Base-by-base conservation (phyloP, 1,284 basidiomycete species). In the Cryptococcus sp. region DNA sequence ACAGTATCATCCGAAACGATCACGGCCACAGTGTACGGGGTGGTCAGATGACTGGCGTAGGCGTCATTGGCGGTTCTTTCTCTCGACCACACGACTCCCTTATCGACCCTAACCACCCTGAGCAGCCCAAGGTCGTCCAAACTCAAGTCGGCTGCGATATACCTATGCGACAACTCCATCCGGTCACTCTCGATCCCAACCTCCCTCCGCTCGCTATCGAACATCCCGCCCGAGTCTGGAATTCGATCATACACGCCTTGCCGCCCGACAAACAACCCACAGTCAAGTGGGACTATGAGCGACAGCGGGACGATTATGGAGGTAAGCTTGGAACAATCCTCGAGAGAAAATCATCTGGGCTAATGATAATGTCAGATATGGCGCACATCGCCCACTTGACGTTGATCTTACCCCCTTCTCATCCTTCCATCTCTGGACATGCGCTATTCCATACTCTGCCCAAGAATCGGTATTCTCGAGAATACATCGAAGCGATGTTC, bases 221-320 rank as follows among this genome's bases (percentile, higher is more conserved):
- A 38, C 66, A 69, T 47, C 65, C 66, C 0, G 60, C 62, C 0
- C 53, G 65, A 11, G 57, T 67, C 4, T 67, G 66, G 66, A 69
- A 67, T 43, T 34, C 48, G 25, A 53, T 63, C 43, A 48, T 67
- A 10, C 66, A 69, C 36, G 50, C 59, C 1, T 46, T 67, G 0
- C 26, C 45, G 0, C 18, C 59, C 2, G 46, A 59, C 4, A 40
- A 64, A 7, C 65, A 66, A 44, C 66, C 66, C 0, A 48, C 58
- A 5, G 45, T 67, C 25, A 57, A 59, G 43, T 68, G 66, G 66
- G 49, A 54, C 24, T 68, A 60, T 42, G 37, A 32, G 39, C 19
- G 12, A 21, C 5, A 32, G 19, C 4, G 19, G 31, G 37, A 16
- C 25, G 9, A 31, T 7, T 31, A 31, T 31, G 28, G 28, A 7